phyloP scores from a whole-genome alignment of 345 rosid genomes.

The Psidium guajava region DNA sequence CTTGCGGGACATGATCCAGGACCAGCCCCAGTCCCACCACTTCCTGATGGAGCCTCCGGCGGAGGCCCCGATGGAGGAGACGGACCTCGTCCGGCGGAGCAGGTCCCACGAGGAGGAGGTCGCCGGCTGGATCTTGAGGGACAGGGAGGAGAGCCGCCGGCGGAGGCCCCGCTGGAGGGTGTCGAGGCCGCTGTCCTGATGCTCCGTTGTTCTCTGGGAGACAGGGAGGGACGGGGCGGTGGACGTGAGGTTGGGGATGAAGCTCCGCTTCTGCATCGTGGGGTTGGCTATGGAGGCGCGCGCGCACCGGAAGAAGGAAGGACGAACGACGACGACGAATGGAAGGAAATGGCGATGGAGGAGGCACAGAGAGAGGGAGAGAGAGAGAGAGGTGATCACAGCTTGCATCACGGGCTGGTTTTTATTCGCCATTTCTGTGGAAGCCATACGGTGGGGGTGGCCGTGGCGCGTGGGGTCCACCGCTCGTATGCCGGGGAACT shows the following conservation, averaged over 20 bases:
- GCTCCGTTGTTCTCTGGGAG: slow-evolving; percentile 11
- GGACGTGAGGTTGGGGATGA: slow-evolving; percentile 3
- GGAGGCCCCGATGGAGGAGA: too few relatives aligned
- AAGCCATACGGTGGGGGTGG: not conserved
- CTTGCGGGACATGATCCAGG: too few relatives aligned
- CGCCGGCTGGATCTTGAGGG: slow-evolving; percentile 34
- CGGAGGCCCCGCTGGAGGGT: slow-evolving; percentile 27
- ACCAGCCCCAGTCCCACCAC: too few relatives aligned
- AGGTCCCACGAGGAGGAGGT: slow-evolving; percentile 24
- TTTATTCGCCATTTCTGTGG: not conserved
- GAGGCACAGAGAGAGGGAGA: not conserved
- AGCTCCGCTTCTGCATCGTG: not conserved
- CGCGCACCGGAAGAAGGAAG: not conserved
- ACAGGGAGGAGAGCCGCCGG: slow-evolving; percentile 73
- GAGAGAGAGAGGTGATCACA: not conserved
- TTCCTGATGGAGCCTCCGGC: too few relatives aligned
- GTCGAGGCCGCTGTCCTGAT: not conserved
- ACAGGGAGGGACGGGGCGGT: slow-evolving; percentile 34
- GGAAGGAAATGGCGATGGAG: not conserved
- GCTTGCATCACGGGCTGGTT: slow-evolving; percentile 2
- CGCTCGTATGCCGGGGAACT: not conserved
- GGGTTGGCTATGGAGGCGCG: not conserved
- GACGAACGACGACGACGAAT: not conserved
- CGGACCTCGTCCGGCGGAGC: too few relatives aligned
- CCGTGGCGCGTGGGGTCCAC: not conserved